A percentile compares a stretch with the other conserved stretches of the same genome.
Conservation (phyloP, 345 rosid genomes). For the Firmiana major region DNA sequence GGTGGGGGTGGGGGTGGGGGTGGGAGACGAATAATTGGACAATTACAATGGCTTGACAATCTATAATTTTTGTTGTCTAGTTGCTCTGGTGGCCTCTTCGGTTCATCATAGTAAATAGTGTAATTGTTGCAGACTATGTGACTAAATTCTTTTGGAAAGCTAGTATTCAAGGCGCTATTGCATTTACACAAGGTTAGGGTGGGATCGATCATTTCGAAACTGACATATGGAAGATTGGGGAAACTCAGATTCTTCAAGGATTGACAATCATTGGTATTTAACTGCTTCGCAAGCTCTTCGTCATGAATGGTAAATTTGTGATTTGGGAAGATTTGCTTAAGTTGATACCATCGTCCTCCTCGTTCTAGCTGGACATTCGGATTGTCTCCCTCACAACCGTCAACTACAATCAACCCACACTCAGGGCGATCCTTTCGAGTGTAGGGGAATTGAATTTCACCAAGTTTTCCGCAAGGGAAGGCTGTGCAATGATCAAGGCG, state of each 20-base stretch:
- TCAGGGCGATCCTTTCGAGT: background rate
- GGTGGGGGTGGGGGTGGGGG: too few relatives aligned
- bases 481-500: background rate
- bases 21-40: constrained; percentile 1
- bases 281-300: constrained; percentile 8
- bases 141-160: background rate
- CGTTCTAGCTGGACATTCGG: background rate
- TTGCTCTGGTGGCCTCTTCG: background rate
- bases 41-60: background rate
- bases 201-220: background rate
- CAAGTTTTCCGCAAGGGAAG: background rate
- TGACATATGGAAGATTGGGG: background rate
- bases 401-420: background rate
- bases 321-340: background rate
- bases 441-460: background rate
- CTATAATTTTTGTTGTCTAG: background rate
- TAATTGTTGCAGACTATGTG: constrained; percentile 14
- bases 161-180: background rate
- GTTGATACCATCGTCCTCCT: background rate
- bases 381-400: background rate
- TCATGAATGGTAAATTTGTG: background rate
- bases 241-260: background rate
- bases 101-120: background rate
- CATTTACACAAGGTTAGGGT: constrained; percentile 30
- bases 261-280: background rate